Evolutionary conservation across 1,284 basidiomycete genomes (phyloP).

Genomic region (Ceratobasidium papillatum): DNA sequence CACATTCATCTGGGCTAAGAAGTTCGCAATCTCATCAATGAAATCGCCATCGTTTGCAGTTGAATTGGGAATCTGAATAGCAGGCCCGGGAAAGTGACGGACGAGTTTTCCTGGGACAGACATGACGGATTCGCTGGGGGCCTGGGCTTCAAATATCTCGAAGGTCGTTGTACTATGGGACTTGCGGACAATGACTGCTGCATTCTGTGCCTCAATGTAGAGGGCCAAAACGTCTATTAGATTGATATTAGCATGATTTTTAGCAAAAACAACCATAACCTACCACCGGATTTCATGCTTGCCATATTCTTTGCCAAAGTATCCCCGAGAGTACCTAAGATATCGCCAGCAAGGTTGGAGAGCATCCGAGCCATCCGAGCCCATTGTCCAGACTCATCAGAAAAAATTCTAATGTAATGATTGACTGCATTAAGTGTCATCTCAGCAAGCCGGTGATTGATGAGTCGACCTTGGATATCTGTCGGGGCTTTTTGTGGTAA

Average conservation of each 20-base stretch:
- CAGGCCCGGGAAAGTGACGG: constrained; percentile 52
- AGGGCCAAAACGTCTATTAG: constrained; percentile 52
- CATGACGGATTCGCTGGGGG: constrained; percentile 52
- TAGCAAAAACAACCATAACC: constrained; percentile 45
- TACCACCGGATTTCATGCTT: background rate
- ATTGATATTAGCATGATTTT: background rate
- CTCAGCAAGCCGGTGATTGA: background rate
- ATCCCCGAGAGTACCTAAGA: background rate
- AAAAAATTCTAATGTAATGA: background rate
- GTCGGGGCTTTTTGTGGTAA: background rate
- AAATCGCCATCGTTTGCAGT: constrained; percentile 49
- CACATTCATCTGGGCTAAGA: constrained; percentile 52
- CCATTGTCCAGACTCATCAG: background rate
- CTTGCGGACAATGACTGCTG: constrained; percentile 55
- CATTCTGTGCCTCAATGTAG: constrained; percentile 53
- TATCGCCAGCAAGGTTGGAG: background rate
- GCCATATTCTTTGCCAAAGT: background rate
- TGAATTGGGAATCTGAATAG: constrained; percentile 38
- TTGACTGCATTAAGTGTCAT: background rate
- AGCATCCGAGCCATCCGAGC: background rate
- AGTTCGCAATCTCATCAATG: constrained; percentile 49
- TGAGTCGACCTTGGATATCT: background rate
- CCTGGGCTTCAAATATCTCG: constrained; percentile 58
- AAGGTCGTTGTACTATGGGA: constrained; percentile 48
- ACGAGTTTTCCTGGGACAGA: constrained; percentile 54